A percentile compares a stretch with the other conserved stretches of the same genome.
Conservation (phyloP, 148 eudicot genomes). For the Rhododendron griersonianum region DNA sequence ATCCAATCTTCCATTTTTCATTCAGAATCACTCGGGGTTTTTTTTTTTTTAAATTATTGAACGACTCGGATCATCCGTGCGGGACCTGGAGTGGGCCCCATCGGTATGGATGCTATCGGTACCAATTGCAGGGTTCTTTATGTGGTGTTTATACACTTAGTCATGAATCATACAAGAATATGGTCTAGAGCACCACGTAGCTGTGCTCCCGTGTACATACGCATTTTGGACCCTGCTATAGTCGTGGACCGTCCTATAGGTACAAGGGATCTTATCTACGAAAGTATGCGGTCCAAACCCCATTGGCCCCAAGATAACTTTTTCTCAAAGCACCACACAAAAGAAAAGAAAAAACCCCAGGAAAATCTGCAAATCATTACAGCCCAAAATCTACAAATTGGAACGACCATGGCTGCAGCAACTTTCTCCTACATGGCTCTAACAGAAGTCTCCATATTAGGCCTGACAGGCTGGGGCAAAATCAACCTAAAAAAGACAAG, state of each 20-base stretch:
- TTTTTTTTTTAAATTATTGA: too few species aligned
- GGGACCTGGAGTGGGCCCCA: too few species aligned
- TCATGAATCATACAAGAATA: too few species aligned
- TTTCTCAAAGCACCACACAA: neutral
- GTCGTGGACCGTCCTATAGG: neutral
- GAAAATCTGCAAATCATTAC: neutral
- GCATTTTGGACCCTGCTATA: neutral
- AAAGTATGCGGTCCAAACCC: neutral
- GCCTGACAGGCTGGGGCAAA: slow-evolving; percentile 23
- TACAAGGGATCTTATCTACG: neutral
- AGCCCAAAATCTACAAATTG: neutral
- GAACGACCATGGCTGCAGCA: slow-evolving; percentile 21
- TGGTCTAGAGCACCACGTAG: too few species aligned
- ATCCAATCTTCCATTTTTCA: too few species aligned
- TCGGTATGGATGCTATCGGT: too few species aligned
- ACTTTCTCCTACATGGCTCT: slow-evolving; percentile 56
- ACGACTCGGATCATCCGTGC: too few species aligned
- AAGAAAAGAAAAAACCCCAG: neutral
- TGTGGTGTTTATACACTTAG: too few species aligned
- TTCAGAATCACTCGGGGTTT: too few species aligned
- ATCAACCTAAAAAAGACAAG: slow-evolving; percentile 16
- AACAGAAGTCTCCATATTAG: slow-evolving; percentile 41
- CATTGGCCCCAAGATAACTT: neutral
- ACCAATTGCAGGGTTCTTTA: too few species aligned
- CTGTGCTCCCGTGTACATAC: neutral